Evolutionary conservation across 1,284 basidiomycete species (phyloP), one percentile per base, ranked within the genome.

Genomic region (Bjerkandera adusta): DNA sequence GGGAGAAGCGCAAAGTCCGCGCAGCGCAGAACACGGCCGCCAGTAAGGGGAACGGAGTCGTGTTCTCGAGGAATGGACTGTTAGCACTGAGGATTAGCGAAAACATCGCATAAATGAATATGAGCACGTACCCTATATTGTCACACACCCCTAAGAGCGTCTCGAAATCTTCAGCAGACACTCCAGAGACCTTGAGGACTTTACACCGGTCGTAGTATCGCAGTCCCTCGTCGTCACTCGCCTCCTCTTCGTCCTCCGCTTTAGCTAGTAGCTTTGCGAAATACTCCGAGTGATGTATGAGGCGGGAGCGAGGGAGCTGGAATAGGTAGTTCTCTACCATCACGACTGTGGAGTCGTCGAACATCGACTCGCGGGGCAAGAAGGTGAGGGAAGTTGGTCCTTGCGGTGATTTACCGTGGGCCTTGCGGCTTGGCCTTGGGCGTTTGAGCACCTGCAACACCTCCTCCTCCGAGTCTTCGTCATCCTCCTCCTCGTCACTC

Each of bases 341-440:
- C 7, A 71, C 26, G n/a, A 66, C 52, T 12, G 66, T 57, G 8
- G 64, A 66, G n/a, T 66, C 68, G 37, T 69, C 68, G 1, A 64
- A 55, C 20, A 60, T 54, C 64, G 37, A 18, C 36, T 40, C 30
- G 6, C 38, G 29, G 8, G 43, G 33, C 2, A 49, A 32, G 33
- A 45, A 49, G 30, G 43, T 40, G 22, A 40, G 20, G 7, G 44
- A 3, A 3, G 15, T 22, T 21, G 15, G 33, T 22, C 13, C 22
- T 5, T 5, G 15, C 24, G 42, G 20, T 12, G 30, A 3, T 8
- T 18, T 26, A 11, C 32, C 16, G 22, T 16, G n/a, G 37, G 16
- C 18, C 22, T 39, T 13, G 10, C n/a, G 12, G 37, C 37, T 24
- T 24, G 20, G 20, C 13, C 13, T 7, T 13, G 11, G 12, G 22